phyloP scores from a whole-genome alignment of 2,329 filamentous ascomycete genomes.

The Penicillium sumatraense region DNA sequence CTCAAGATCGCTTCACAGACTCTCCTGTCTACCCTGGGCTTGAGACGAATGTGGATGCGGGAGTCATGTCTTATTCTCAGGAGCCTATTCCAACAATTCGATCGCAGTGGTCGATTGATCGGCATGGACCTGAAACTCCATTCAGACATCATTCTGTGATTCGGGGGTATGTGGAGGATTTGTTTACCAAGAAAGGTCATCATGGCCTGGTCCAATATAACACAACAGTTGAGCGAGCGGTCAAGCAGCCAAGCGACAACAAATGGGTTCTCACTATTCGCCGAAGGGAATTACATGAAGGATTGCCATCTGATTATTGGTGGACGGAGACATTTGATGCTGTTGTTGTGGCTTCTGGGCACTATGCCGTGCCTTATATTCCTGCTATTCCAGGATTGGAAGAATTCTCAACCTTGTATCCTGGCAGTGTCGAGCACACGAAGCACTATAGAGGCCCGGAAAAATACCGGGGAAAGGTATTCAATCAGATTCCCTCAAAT shows the following conservation, averaged over 20 bases:
- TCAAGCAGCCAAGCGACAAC: conserved; percentile 51
- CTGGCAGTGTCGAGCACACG: conserved; percentile 46
- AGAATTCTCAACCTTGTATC: conserved; percentile 44
- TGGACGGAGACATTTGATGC: conserved; percentile 68
- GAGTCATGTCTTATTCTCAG: conserved; percentile 65
- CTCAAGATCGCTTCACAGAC: conserved; percentile 58
- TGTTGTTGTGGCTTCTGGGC: conserved; percentile 64
- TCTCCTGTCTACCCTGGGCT: conserved; percentile 66
- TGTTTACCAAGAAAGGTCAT: conserved; percentile 60
- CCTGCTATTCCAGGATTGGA: conserved; percentile 49
- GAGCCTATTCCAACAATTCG: conserved; percentile 57
- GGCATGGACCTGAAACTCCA: conserved; percentile 62
- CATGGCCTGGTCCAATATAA: conserved; percentile 50
- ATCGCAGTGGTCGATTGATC: conserved; percentile 46
- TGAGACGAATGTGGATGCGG: conserved; percentile 67
- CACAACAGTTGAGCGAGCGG: conserved; percentile 64
- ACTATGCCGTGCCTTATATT: conserved; percentile 62
- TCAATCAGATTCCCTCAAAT: not conserved
- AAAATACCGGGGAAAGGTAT: conserved; percentile 46
- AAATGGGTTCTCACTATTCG: conserved; percentile 62
- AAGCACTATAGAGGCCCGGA: conserved; percentile 45
- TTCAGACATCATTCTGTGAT: conserved; percentile 67
- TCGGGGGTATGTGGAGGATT: conserved; percentile 59
- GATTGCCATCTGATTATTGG: conserved; percentile 58
- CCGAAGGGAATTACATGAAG: conserved; percentile 31